Evolutionary conservation across 371 early-diverging fungal genomes (phyloP).

Genomic region (Encephalitozoon hellem): DNA sequence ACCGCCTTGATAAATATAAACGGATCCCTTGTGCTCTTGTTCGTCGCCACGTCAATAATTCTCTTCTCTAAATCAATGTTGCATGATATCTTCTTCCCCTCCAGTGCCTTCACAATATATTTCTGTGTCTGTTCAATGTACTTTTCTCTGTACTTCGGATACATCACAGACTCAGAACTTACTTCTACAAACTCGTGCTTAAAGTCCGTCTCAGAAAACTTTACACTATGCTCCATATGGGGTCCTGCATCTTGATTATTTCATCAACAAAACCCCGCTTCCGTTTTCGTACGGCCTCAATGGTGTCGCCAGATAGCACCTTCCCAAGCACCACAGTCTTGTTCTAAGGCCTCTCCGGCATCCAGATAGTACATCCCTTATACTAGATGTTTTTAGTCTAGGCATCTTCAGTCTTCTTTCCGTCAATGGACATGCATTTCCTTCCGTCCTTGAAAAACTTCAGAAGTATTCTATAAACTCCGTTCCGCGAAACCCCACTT

Average conservation of each 20-base stretch:
- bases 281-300: not conserved
- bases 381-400: not conserved
- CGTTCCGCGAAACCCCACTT: not conserved
- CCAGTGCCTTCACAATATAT: conserved; percentile 74
- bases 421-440: not conserved
- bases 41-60: conserved; percentile 90
- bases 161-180: conserved; percentile 87
- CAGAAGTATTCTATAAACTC: not conserved
- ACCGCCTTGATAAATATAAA: conserved; percentile 86
- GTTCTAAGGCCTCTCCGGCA: no score
- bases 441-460: not conserved
- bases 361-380: not conserved
- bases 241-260: not conserved
- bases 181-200: conserved; percentile 77
- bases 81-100: conserved; percentile 77
- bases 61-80: conserved; percentile 85
- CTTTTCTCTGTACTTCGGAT: conserved; percentile 89
- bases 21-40: conserved; percentile 87
- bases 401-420: not conserved
- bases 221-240: not conserved
- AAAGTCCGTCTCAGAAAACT: conserved; percentile 71
- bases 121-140: conserved; percentile 87
- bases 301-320: no score
- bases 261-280: not conserved
- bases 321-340: no score